Conservation (phyloP, 225 moss, liverwort and hornwort genomes). For the Polytrichum formosum region DNA sequence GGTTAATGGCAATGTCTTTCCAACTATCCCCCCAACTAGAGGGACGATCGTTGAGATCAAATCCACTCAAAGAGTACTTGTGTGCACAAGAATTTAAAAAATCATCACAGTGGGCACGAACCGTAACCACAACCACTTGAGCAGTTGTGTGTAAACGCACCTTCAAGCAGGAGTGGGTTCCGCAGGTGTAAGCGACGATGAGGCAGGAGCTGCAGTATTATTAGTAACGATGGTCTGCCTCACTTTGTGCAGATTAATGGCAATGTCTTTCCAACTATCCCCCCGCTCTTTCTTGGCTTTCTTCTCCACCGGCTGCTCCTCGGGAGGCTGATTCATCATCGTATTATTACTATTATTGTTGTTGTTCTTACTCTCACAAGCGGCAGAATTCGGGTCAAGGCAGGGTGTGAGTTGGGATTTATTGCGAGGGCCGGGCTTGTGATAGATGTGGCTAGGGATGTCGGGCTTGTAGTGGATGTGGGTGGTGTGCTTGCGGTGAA, state of each 20-base stretch:
- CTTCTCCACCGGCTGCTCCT: constrained; percentile 1
- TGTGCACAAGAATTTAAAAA: too few species aligned
- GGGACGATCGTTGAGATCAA: too few species aligned
- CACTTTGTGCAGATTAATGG: constrained; percentile 1
- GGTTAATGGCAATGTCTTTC: constrained; percentile 3
- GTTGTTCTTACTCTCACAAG: too few species aligned
- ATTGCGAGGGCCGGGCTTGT: too few species aligned
- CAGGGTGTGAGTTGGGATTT: background rate
- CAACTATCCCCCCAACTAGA: background rate
- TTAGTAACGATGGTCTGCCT: background rate
- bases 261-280: constrained; percentile 3
- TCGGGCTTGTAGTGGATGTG: constrained; percentile 4
- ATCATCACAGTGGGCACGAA: too few species aligned
- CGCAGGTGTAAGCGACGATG: too few species aligned
- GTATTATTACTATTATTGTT: too few species aligned
- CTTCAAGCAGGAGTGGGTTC: too few species aligned
- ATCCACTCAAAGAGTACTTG: too few species aligned
- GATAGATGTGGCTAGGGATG: background rate
- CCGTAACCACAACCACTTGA: too few species aligned
- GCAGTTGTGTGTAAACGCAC: too few species aligned
- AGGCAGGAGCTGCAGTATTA: too few species aligned
- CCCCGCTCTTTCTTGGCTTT: constrained; percentile 1
- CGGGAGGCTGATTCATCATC: background rate
- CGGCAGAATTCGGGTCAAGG: background rate
- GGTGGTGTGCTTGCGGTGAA: background rate